Conservation (phyloP, 2,329 filamentous ascomycete genomes). For the Pseudogymnoascus sp. region DNA sequence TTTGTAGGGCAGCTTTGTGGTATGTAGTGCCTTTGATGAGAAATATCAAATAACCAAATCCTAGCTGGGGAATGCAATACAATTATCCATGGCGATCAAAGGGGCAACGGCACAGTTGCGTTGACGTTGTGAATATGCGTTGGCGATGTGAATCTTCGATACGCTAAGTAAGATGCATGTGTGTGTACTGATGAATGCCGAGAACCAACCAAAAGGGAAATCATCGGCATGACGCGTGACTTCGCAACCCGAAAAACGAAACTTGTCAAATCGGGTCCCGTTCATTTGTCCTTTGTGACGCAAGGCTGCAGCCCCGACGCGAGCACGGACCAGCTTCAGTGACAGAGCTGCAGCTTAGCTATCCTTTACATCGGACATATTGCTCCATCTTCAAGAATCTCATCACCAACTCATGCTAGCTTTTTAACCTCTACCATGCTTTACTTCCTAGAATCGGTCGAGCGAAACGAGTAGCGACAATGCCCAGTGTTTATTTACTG, state of each 20-base stretch:
- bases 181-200: background rate
- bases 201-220: background rate
- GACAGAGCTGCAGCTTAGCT: background rate
- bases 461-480: background rate
- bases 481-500: background rate
- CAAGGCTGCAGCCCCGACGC: background rate
- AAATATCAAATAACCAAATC: background rate
- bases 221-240: slow-evolving; percentile 7
- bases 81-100: background rate
- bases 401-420: background rate
- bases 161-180: background rate
- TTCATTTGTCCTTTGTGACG: background rate
- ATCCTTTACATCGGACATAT: background rate
- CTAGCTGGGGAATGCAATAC: background rate
- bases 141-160: background rate
- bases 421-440: background rate
- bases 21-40: background rate
- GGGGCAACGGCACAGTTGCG: background rate
- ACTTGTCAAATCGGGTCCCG: background rate
- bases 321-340: background rate
- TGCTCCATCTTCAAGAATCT: background rate
- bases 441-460: background rate
- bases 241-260: background rate
- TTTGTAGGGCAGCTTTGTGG: background rate
- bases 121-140: background rate